Conservation (phyloP, 108 stramenopile genomes). For the Aurantiochytrium sp. region DNA sequence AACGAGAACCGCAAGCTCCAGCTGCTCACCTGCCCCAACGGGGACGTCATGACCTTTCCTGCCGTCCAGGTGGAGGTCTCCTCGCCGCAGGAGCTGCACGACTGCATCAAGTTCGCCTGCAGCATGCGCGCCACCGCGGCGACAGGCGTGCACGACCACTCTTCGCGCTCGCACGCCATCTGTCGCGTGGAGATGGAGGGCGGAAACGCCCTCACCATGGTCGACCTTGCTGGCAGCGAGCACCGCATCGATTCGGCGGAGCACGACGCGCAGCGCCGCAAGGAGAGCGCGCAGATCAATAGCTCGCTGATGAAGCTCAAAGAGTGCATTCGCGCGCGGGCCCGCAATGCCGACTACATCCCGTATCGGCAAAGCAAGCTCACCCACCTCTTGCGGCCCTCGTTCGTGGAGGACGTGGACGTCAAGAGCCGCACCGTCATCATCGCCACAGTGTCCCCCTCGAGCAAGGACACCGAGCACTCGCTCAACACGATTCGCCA, state of each 20-base stretch:
- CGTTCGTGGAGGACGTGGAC: not conserved
- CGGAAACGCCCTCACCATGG: conserved; percentile 33
- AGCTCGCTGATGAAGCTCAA: conserved; percentile 40
- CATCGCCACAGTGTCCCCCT: conserved; percentile 36
- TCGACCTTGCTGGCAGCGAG: conserved; percentile 42
- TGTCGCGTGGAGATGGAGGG: not conserved
- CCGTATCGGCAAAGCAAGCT: conserved; percentile 28
- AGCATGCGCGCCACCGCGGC: not conserved
- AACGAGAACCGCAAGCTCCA: not conserved
- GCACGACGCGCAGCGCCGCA: conserved; percentile 35
- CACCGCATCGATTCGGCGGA: conserved; percentile 40
- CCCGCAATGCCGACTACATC: not conserved
- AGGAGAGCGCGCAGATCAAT: conserved; percentile 36
- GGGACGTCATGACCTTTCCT: conserved; percentile 2
- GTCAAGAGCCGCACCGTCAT: not conserved
- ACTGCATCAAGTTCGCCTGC: conserved; percentile 10
- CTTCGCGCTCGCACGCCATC: conserved; percentile 17
- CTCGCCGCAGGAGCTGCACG: not conserved
- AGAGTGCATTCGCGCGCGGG: conserved; percentile 40
- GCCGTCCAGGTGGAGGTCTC: not conserved
- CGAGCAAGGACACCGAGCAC: conserved; percentile 47
- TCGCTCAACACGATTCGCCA: conserved; percentile 44
- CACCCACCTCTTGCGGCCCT: conserved; percentile 26
- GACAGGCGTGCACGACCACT: conserved; percentile 3
- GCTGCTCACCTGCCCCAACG: not conserved